These are phyloP conservation scores for Penicillium sp. DNA, from an alignment of 2,329 filamentous ascomycete species.

Conservation along the genomic window DNA sequence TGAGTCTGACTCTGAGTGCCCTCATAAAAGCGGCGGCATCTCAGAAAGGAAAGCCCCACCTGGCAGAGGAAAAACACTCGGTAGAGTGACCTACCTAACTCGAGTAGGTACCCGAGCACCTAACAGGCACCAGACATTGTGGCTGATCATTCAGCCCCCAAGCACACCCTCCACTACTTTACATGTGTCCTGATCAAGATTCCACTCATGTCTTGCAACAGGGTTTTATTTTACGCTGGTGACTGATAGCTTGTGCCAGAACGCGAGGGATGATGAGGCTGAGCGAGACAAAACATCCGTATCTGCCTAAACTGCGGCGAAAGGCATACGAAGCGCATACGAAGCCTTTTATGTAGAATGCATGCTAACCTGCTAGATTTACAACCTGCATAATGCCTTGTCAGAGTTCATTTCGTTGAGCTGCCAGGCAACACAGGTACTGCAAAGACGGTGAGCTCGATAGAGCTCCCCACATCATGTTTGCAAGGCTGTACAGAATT, in stretches of 20 bases:
- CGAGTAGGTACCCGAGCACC: not conserved
- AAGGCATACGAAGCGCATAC: not conserved
- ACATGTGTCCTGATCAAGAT: not conserved
- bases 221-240: not conserved
- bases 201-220: not conserved
- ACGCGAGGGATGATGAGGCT: not conserved
- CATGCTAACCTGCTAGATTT: not conserved
- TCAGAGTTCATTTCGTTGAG: not conserved
- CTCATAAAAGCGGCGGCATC: too few species aligned
- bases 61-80: too few species aligned
- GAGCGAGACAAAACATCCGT: not conserved
- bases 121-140: not conserved
- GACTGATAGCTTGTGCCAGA: not conserved
- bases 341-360: not conserved
- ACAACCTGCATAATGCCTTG: not conserved
- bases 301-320: constrained; percentile 12
- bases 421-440: not conserved
- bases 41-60: too few species aligned
- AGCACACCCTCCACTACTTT: not conserved
- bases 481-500: not conserved
- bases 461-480: too few species aligned
- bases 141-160: not conserved
- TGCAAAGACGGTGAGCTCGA: too few species aligned
- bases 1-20: too few species aligned
- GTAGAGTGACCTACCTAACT: too few species aligned